Base-by-base conservation (phyloP, 371 early-diverging fungal genomes). In the Haplosporangium sp. region DNA sequence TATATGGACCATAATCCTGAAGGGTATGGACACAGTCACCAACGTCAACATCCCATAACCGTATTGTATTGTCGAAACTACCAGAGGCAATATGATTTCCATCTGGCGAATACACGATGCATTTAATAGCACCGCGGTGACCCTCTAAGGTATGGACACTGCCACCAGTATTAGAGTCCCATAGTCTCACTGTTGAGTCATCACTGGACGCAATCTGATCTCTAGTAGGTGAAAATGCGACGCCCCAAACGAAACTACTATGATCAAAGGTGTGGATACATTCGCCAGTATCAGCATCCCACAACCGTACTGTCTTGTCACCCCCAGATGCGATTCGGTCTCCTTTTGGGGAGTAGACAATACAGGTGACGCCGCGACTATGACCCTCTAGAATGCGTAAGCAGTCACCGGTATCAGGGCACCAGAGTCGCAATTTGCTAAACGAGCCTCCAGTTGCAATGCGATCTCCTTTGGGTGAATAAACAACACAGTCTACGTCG, bases 1-100 rank as follows among this genome's bases (percentile, higher is more conserved):
- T 0, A 15, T 3, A 17, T 55, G 9, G 9, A 17, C 9, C 6
- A 34, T 55, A 19, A 19, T 20, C 53, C 20, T 20, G 19, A 5
- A 55, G 4, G 19, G 55, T 17, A 2, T 55, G 27, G 47, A 78
- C 84, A 83, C 84, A 64, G 9, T 11, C 34, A 13, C 62, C 62
- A 19, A 35, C 9, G 13, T 7, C 15, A 8, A 48, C 34, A 47
- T 62, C 62, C 62, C 62, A 62, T 48, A 62, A 34, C 34, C 45
- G 19, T 11, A 62, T 48, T 9, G 62, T 34, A 27, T 10, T 45
- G 45, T 62, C 62, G 9, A 27, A 11, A 37, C 62, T 47, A 1
- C 47, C 34, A 10, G 62, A 44, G 19, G 62, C 62, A 17, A 62
- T 6, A 7, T 27, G 62, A 44, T 62, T 34, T 10, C 48, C 62